phyloP scores from a whole-genome alignment of 2,329 filamentous ascomycete species.

The Salinomyces thailandicus region DNA sequence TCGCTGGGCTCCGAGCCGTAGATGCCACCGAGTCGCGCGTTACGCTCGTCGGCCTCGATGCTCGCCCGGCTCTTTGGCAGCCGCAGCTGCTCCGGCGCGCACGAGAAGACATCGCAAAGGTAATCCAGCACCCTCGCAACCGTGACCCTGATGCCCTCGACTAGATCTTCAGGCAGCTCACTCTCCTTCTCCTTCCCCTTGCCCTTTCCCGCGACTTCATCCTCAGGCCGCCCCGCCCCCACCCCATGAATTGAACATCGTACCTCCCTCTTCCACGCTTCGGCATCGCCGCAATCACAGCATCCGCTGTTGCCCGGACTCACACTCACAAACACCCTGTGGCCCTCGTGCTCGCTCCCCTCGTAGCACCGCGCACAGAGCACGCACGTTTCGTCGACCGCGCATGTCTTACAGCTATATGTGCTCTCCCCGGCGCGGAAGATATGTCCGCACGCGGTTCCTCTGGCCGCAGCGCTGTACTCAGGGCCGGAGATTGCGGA shows the following conservation, averaged over 20 bases:
- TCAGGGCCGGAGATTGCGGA: no score
- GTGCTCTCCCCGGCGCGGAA: slow-evolving; percentile 90
- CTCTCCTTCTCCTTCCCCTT: slow-evolving; percentile 33
- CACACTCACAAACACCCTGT: slow-evolving; percentile 80
- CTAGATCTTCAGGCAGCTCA: slow-evolving; percentile 61
- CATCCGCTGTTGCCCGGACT: slow-evolving; percentile 89
- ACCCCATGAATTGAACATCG: slow-evolving; percentile 75
- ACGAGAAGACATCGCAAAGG: slow-evolving; percentile 94
- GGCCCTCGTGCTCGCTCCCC: slow-evolving; percentile 84
- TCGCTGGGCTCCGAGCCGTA: slow-evolving; percentile 50
- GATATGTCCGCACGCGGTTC: slow-evolving; percentile 93
- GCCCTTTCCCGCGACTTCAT: slow-evolving; percentile 35
- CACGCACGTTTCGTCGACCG: slow-evolving; percentile 88
- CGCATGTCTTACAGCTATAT: slow-evolving; percentile 89
- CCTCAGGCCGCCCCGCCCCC: slow-evolving; percentile 7
- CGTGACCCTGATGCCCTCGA: slow-evolving; percentile 71
- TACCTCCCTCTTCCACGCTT: slow-evolving; percentile 82
- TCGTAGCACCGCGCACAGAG: slow-evolving; percentile 92
- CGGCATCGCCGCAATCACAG: slow-evolving; percentile 92
- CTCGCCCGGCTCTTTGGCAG: slow-evolving; percentile 72
- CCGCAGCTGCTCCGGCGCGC: slow-evolving; percentile 88
- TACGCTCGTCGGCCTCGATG: slow-evolving; percentile 69
- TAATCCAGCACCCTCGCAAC: slow-evolving; percentile 82
- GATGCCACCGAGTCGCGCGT: slow-evolving; percentile 63
- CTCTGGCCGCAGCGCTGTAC: slow-evolving; percentile 82